Evolutionary conservation across 164 flowering plant species (phyloP).

Genomic region (Tetrastigma voinierianum): DNA sequence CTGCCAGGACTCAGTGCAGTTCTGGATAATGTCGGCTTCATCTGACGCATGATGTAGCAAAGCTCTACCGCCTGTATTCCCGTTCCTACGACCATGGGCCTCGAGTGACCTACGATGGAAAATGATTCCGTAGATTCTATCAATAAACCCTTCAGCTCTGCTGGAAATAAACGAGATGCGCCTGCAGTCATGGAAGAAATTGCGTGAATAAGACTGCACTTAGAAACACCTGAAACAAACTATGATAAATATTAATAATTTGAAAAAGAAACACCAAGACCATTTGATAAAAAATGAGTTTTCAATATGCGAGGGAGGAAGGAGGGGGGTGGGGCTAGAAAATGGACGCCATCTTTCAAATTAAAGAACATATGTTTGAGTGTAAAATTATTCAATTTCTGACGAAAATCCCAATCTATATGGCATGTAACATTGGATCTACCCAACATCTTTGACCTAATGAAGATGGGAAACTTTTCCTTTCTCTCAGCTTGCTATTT

Average conservation of each 20-base stretch:
- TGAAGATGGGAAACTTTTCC: neutral
- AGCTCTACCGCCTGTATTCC: constrained; percentile 53
- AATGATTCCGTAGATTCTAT: constrained; percentile 33
- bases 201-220: neutral
- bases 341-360: no score
- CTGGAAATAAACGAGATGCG: constrained; percentile 43
- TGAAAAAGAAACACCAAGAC: neutral
- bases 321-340: no score
- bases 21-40: constrained; percentile 54
- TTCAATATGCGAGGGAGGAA: no score
- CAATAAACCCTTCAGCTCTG: constrained; percentile 37
- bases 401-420: neutral
- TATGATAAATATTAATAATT: neutral
- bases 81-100: no score
- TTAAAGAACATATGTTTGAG: no score
- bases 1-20: constrained; percentile 62
- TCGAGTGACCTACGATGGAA: no score
- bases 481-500: neutral
- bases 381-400: neutral
- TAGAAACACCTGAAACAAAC: neutral
- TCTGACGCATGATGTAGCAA: constrained; percentile 46
- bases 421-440: neutral
- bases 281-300: neutral
- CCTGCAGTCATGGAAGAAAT: constrained; percentile 27
- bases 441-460: neutral